Evolutionary conservation across 2,329 filamentous ascomycete genomes (phyloP).

Genomic region (Neofusicoccum ribis): DNA sequence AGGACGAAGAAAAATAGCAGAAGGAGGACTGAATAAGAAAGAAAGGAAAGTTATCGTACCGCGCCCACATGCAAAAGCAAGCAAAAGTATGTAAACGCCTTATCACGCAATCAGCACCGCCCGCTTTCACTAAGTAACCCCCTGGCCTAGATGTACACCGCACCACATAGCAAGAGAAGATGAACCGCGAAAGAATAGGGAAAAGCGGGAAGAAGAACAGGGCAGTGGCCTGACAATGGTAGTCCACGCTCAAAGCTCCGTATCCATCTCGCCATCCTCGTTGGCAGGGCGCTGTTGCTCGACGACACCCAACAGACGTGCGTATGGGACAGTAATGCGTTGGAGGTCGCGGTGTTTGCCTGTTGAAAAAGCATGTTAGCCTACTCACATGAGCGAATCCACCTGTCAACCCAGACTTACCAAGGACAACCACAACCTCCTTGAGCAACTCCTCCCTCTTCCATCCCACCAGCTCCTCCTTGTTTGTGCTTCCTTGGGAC

Average conservation of each 20-base stretch:
- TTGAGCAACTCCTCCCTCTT: slow-evolving; percentile 82
- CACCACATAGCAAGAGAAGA: not conserved
- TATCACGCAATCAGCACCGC: not conserved
- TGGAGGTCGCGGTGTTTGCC: slow-evolving; percentile 96
- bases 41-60: no score
- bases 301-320: slow-evolving; percentile 53
- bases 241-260: slow-evolving; percentile 1
- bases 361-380: slow-evolving; percentile 42
- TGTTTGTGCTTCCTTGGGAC: slow-evolving; percentile 52
- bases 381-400: no score
- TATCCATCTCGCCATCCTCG: slow-evolving; percentile 11
- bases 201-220: not conserved
- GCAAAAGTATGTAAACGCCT: not conserved
- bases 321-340: slow-evolving; percentile 91
- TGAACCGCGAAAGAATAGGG: not conserved
- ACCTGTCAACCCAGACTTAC: slow-evolving; percentile 54
- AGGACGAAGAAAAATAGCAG: no score
- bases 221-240: no score
- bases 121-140: not conserved
- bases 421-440: slow-evolving; percentile 88
- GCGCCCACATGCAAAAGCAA: no score
- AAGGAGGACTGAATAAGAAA: no score
- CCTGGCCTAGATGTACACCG: not conserved
- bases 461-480: slow-evolving; percentile 85
- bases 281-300: slow-evolving; percentile 4